Base-by-base conservation (phyloP, 345 rosid genomes). In the Triadica sebifera region DNA sequence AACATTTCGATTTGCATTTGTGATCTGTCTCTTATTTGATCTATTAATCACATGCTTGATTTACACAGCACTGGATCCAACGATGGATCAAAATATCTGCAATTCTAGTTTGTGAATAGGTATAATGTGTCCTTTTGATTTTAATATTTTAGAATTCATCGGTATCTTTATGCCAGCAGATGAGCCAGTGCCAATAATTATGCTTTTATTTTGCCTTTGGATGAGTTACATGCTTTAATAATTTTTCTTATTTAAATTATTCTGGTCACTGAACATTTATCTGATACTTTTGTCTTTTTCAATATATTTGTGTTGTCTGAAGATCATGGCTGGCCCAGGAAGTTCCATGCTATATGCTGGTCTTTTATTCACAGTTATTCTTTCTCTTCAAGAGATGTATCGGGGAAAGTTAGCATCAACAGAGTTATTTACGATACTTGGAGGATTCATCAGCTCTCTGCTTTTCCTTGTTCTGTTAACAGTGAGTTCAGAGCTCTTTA, bases 401-500 rank as follows among this genome's bases (percentile, higher is more conserved):
- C 78, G 91, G 47, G 92, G 77, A 49, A 88, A 90, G 82, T 75
- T 91, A 81, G 98, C 90, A 8, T 93, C 98, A 8, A 79, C 96
- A 2, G 93, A 93, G 82, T 74, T 85, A 13, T 90, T 90, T 78
- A 91, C 97, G 20, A 90, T 93, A 37, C 88, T 93, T 17, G 94
- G 97, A 57, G 98, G 98, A 56, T 90, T 90, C 87, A 83, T 81
- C 69, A 93, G 96, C 81, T 91, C 97, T 70, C 88, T 90, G 70
- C 84, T 91, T 4, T 93, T 91, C 79, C 90, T 93, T 63, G 84
- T 91, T 61, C 85, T 82, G 58, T 84, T 91, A 5, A 90, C 91
- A 1, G 91, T 90, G 87, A 81, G 93, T 79, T 77, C 39, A 52
- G 47, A 60, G 34, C 57, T 20, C 63, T 43, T 53, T 45, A 69